Evolutionary conservation across 164 flowering plant genomes (phyloP), one percentile per base, ranked within the genome.

Genomic region (Nymphaea colorata): DNA sequence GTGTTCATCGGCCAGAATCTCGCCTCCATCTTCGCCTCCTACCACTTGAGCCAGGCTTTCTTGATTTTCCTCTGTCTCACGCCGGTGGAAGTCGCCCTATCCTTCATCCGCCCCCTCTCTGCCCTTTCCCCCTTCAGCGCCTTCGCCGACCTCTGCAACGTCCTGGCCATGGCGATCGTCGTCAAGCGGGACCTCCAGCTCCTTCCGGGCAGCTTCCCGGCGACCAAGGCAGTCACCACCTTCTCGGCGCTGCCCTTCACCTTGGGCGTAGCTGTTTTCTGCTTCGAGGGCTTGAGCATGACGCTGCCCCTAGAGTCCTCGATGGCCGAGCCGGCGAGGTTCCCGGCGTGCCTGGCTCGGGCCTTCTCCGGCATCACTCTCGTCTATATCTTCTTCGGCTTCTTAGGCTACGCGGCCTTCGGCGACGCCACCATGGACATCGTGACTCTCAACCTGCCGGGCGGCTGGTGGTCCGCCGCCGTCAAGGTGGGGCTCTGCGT

Each of bases 401-500:
- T 71, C 55, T 74, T 71, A 15, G 79, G 79, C 2, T 77, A 71
- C 64, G 36, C 74, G 69, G 79, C 79, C 25, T 77, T 73, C 5
- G 79, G 79, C 17, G 79, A 77, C 5, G 66, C 65, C 4, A 77
- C 79, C 3, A 71, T 61, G 57, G 77, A 77, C 59, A 77, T 77
- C 16, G 17, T 77, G 47, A 74, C 79, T 0, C 79, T 77, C 61
- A 77, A 77, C 55, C 79, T 77, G 17, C 72, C 77, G 12, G 59
- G 59, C 43, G 64, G 74, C 65, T 74, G 76, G 79, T 70, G 76
- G 15, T 59, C 79, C 53, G 59, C 64, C 15, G 76, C 74, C 1
- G 76, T 73, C 45, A 71, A 73, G 76, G 74, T 70, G 14, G 79
- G 79, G n/a, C 68, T 77, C 6, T 77, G 79, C 43, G 59, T 73